Evolutionary conservation across 208 protist species (phyloP).

Genomic region (Vickermania spadyakhi): DNA sequence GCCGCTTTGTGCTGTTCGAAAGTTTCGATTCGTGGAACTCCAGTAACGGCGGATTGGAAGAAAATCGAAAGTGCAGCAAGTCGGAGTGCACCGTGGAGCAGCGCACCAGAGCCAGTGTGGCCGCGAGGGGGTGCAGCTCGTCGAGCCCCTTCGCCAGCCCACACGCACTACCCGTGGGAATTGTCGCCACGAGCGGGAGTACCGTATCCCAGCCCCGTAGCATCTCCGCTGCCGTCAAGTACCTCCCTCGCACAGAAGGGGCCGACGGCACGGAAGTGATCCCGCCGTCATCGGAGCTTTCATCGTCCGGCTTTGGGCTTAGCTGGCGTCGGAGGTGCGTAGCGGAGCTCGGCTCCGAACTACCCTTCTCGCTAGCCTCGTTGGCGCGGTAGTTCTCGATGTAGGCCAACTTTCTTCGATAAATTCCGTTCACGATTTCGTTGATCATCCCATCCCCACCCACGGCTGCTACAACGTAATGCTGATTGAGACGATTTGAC

Average conservation of each 20-base stretch:
- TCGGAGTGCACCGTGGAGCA: constrained; percentile 44
- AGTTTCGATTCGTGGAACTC: constrained; percentile 14
- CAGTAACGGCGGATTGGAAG: constrained; percentile 23
- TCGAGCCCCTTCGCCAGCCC: constrained; percentile 74
- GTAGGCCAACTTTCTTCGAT: constrained; percentile 38
- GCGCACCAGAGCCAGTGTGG: constrained; percentile 61
- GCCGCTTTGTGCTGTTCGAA: constrained; percentile 5
- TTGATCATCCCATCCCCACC: constrained; percentile 82
- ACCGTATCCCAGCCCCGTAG: constrained; percentile 25
- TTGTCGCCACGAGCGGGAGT: constrained; percentile 61
- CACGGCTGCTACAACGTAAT: constrained; percentile 47
- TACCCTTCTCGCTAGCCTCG: constrained; percentile 8
- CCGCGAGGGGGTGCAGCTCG: constrained; percentile 27
- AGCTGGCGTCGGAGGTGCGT: background rate
- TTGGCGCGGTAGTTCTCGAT: constrained; percentile 15
- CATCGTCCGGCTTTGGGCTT: background rate
- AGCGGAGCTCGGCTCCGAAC: background rate
- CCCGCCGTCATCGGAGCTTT: background rate
- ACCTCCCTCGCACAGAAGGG: background rate
- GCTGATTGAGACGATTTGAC: constrained; percentile 25
- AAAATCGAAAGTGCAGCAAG: constrained; percentile 51
- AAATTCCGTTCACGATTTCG: constrained; percentile 72
- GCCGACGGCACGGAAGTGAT: constrained; percentile 2
- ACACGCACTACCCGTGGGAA: constrained; percentile 74
- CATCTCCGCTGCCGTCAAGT: constrained; percentile 7